These are phyloP conservation scores for Neurospora sp. DNA, from an alignment of 495 filamentous ascomycete genomes.

Conservation along the genomic window DNA sequence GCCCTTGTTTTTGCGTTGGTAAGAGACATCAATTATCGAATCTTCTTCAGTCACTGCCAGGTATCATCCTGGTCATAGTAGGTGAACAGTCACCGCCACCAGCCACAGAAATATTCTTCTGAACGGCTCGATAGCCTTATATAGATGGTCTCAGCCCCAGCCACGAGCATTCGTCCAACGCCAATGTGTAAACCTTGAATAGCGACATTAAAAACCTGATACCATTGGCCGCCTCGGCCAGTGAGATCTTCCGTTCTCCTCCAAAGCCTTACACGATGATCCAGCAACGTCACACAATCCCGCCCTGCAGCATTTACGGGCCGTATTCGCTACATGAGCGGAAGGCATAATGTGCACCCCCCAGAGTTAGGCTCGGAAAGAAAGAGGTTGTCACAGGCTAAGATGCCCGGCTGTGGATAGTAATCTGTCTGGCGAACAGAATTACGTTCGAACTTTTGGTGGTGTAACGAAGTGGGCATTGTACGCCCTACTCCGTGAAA, in stretches of 20 bases:
- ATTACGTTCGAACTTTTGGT: neutral
- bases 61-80: neutral
- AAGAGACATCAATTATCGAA: neutral
- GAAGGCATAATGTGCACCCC: neutral
- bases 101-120: neutral
- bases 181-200: neutral
- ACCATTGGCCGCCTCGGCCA: neutral
- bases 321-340: neutral
- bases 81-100: neutral
- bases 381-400: neutral
- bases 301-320: neutral
- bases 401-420: neutral
- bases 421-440: neutral
- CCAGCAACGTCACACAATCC: neutral
- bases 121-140: neutral
- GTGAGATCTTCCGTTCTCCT: neutral
- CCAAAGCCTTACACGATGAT: neutral
- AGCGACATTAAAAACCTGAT: neutral
- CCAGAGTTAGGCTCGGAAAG: neutral
- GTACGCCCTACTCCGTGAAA: neutral
- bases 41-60: neutral
- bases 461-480: neutral
- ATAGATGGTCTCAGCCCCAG: neutral
- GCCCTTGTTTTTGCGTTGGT: neutral
- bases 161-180: neutral